A percentile compares a stretch with the other conserved stretches of the same genome.
These are phyloP conservation scores for Paulownia fortunei DNA, from an alignment of 257 asterid genomes.

Conservation along the genomic window DNA sequence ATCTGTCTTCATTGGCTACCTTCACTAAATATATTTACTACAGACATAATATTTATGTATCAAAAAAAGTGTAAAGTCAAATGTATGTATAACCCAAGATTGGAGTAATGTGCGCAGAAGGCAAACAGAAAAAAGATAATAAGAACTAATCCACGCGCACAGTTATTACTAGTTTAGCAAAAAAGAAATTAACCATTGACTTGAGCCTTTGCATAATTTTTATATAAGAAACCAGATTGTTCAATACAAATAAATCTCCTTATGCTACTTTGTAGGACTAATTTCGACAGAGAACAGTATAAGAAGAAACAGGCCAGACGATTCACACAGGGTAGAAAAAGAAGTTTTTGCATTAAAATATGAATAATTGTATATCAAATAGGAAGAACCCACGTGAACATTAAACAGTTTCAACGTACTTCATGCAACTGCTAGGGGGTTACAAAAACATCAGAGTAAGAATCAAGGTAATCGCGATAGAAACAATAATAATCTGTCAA, in stretches of 20 bases:
- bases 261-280: neutral
- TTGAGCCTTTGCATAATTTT: neutral
- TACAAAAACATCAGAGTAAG: neutral
- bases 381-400: neutral
- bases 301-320: neutral
- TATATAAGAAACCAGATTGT: constrained; percentile 3
- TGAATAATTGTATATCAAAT: neutral
- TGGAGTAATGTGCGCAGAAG: neutral
- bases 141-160: neutral
- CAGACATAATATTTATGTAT: neutral
- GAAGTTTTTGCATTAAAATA: neutral
- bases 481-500: neutral
- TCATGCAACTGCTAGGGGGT: neutral
- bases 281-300: neutral
- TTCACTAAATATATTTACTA: neutral
- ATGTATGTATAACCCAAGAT: neutral
- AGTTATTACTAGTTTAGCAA: neutral
- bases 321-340: neutral
- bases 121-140: neutral
- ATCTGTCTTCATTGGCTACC: neutral
- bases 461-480: neutral
- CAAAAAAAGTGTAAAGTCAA: neutral
- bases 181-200: neutral
- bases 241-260: neutral
- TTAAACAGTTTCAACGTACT: neutral